phyloP scores from a whole-genome alignment of 1,284 basidiomycete species.

The Fomitiporia mediterranea region DNA sequence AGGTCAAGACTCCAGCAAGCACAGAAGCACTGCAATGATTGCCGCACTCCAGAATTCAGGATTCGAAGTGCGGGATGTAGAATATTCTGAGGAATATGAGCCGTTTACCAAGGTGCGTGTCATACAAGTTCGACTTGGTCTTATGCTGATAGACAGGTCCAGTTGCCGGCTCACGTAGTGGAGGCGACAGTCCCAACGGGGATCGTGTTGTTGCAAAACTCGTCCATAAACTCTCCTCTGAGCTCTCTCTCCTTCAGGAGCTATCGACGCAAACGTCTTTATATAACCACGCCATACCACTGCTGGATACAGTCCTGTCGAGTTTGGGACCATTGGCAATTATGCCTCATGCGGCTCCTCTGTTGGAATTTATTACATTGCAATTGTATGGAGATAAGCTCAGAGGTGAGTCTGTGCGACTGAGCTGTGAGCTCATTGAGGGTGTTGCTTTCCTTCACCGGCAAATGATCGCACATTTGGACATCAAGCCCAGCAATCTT shows the following conservation, averaged over 20 bases:
- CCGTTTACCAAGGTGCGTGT: neutral
- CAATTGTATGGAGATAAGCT: neutral
- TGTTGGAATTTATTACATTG: neutral
- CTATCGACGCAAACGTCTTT: neutral
- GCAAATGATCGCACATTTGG: conserved; percentile 3
- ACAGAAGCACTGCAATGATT: neutral
- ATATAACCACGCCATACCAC: neutral
- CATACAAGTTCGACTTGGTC: neutral
- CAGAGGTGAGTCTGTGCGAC: neutral
- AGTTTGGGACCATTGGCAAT: neutral
- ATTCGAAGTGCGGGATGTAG: neutral
- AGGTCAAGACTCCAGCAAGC: too few relatives aligned
- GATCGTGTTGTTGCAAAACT: neutral
- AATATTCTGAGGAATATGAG: neutral
- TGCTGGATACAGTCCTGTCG: neutral
- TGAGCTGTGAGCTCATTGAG: conserved; percentile 1
- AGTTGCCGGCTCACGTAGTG: neutral
- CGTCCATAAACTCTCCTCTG: neutral
- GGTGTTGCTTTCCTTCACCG: conserved; percentile 6
- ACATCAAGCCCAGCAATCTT: conserved; percentile 12
- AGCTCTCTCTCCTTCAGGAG: neutral
- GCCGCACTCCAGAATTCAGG: neutral
- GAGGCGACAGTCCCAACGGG: neutral
- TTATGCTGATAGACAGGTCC: neutral
- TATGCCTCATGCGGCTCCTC: neutral